Percentiles rank a stretch among this genome's conserved stretches.
Evolutionary conservation across 2,329 filamentous ascomycete genomes (phyloP).

Genomic region (Drechslerella coelobrocha): DNA sequence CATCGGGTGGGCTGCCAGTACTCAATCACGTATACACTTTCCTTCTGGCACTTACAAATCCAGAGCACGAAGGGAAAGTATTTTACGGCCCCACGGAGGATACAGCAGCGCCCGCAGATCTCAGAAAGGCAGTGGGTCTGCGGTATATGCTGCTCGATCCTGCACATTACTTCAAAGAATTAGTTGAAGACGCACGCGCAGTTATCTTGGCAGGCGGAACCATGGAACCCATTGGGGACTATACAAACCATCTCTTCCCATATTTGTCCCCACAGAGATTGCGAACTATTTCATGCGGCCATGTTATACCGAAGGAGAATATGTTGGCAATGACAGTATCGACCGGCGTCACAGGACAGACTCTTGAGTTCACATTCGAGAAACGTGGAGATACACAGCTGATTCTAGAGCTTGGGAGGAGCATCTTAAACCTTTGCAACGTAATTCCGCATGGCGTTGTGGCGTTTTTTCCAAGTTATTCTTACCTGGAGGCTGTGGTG

Average conservation of each 20-base stretch:
- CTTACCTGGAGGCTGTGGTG: conserved; percentile 80
- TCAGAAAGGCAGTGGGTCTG: conserved; percentile 51
- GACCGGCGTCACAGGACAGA: conserved; percentile 60
- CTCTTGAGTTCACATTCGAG: conserved; percentile 88
- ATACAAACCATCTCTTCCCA: conserved; percentile 83
- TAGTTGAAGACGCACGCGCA: conserved; percentile 81
- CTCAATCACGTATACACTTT: conserved; percentile 72
- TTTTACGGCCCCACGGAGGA: conserved; percentile 65
- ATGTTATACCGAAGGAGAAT: conserved; percentile 85
- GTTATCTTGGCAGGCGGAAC: conserved; percentile 93
- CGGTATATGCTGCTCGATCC: conserved; percentile 87
- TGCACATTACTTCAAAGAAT: conserved; percentile 85
- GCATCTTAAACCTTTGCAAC: conserved; percentile 74
- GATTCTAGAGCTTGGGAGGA: conserved; percentile 74
- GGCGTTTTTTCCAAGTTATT: conserved; percentile 94
- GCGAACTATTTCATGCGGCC: conserved; percentile 85
- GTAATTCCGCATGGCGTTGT: conserved; percentile 87
- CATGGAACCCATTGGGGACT: conserved; percentile 88
- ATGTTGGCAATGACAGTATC: conserved; percentile 78
- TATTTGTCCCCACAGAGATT: conserved; percentile 70
- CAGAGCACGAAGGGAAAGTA: conserved; percentile 73
- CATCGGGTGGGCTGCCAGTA: conserved; percentile 61
- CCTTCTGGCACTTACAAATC: conserved; percentile 82
- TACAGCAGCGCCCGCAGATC: conserved; percentile 35
- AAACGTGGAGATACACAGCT: conserved; percentile 68